These are phyloP conservation scores for Sporothrix schenckii DNA, from an alignment of 2,329 filamentous ascomycete genomes.

Conservation along the genomic window DNA sequence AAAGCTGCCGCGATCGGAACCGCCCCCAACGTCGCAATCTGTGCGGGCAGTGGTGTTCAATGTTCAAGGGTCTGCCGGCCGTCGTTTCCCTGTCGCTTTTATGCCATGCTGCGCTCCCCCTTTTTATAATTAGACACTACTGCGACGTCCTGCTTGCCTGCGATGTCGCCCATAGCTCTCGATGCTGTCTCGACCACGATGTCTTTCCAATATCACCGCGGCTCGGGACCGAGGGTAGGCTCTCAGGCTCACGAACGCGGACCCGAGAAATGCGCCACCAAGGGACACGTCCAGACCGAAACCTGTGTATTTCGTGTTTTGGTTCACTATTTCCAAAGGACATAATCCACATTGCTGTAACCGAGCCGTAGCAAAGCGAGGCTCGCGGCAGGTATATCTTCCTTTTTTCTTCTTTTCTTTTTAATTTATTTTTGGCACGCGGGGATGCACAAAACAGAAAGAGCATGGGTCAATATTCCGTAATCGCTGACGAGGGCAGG, in stretches of 20 bases:
- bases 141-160: neutral
- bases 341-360: neutral
- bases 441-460: constrained; percentile 8
- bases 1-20: constrained; percentile 20
- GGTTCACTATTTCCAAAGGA: neutral
- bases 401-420: neutral
- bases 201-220: constrained; percentile 1
- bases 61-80: neutral
- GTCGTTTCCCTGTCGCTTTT: neutral
- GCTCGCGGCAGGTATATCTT: neutral
- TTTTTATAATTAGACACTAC: constrained; percentile 11
- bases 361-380: constrained; percentile 12
- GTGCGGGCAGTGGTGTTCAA: constrained; percentile 1
- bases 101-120: neutral
- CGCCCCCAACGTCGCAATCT: constrained; percentile 24
- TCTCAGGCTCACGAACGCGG: constrained; percentile 10
- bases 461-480: neutral
- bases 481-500: constrained; percentile 5
- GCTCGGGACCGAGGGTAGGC: constrained; percentile 22
- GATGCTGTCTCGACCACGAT: constrained; percentile 7
- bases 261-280: constrained; percentile 8
- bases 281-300: neutral
- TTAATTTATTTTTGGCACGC: too few relatives aligned
- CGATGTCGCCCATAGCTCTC: neutral
- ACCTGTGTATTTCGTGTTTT: neutral